Base-by-base conservation (phyloP, 345 rosid genomes). In the Carallia brachiata region DNA sequence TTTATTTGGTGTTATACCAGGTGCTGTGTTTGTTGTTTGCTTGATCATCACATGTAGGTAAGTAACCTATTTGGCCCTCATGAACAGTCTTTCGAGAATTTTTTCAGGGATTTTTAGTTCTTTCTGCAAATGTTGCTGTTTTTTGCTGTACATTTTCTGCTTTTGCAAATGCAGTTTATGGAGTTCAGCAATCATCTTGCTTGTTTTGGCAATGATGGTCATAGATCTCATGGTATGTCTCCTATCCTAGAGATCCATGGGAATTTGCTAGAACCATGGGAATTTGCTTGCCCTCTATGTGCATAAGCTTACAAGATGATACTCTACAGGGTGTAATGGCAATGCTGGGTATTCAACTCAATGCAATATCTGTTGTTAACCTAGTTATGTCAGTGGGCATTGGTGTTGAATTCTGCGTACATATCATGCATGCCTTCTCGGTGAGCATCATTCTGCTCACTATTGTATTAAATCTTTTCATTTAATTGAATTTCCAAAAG, bases 321-420 rank as follows among this genome's bases (percentile, higher is more conserved):
- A 76, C 64, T 76, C 74, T 63, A n/a, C 88, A 95, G 99, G 99
- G 99, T 18, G 91, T 92, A 66, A 95, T 95, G 98, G 94, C 97
- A 55, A 79, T 90, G 75, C 81, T 92, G 68, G 65, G 79, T 57
- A 95, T 95, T 79, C 99, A 95, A 84, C 86, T 95, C 73, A 95
- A 95, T 62, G 99, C 99, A 48, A 73, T 95, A 60, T 95, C 99
- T 0, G 97, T 95, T 59, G 99, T 95, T 69, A 95, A 95, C 86
- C 88, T 95, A 61, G 80, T 95, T 66, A 90, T 95, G 99, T 77
- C 99, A 28, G 98, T 92, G 62, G 98, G 99, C 65, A 92, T 92
- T 65, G 91, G 92, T 9, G 96, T 92, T 44, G 99, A 95, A 87
- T 95, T 95, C 75, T 95, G 98, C 52, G 97, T 95, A 70, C 99